Base-by-base conservation (phyloP, 2,329 filamentous ascomycete genomes). In the Orbilia oligospora region DNA sequence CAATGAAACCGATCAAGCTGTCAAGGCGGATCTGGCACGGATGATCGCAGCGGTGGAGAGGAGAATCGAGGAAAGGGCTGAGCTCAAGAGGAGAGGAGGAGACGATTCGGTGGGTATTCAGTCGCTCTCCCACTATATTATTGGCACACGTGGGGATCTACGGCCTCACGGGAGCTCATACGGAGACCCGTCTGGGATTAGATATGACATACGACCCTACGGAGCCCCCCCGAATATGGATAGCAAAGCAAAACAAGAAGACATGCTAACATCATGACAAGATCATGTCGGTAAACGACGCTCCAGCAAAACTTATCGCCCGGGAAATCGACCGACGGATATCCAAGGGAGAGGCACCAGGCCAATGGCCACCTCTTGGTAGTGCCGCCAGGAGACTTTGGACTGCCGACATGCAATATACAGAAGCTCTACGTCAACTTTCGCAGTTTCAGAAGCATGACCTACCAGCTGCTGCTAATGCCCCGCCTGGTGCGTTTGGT, bases 311-410 rank as follows among this genome's bases (percentile, higher is more conserved):
- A 55, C 71, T 81, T 8, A 80, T 82, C 24, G 71, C 81, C 66
- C 76, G 72, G 10, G 81, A 82, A 49, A 80, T 81, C 44, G 81
- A 82, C 55, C 70, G 79, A n/a, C 73, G 81, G 10, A 36, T 80
- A 63, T 36, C 77, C 48, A 73, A 67, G 9, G 81, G 81, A 8
- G 81, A 80, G 55, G 38, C 55, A 24, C 79, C 78, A 0, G 80
- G 81, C 18, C 44, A 63, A 27, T 82, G 81, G 81, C 81, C 81
- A 8, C 81, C 81, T 5, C 76, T 79, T 18, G 81, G 81, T 20
- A 80, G 76, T 16, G 80, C 81, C 6, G 51, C 79, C 1, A 70
- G 81, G 6, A 70, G 81, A 22, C 80, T 82, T 36, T 81, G 81
- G 81, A 77, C 81, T 20, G 48, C 81, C 27, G 58, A 56, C 73